Percentiles rank a stretch among this genome's conserved stretches.
Conservation (phyloP, 2,329 filamentous ascomycete genomes). For the Thermothelomyces thermophilus region DNA sequence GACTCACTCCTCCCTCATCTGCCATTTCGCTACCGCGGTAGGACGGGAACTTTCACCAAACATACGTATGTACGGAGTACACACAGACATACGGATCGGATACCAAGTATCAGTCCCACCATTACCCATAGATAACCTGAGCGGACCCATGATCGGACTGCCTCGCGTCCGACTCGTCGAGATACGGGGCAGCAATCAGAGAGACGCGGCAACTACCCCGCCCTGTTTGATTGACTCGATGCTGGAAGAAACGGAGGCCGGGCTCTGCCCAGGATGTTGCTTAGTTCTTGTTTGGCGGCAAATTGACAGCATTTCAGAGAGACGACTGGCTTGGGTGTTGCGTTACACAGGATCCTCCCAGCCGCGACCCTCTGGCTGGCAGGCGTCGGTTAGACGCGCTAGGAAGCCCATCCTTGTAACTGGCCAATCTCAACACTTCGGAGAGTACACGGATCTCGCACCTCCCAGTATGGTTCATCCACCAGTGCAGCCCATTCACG, state of each 20-base stretch:
- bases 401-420: neutral
- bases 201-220: conserved; percentile 3
- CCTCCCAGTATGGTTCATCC: neutral
- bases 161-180: conserved; percentile 11
- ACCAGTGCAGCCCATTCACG: neutral
- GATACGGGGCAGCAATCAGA: conserved; percentile 2
- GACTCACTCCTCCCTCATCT: neutral
- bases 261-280: neutral
- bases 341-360: conserved; percentile 7
- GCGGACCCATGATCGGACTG: neutral
- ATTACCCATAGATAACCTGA: conserved; percentile 1
- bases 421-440: neutral
- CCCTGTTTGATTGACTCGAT: neutral
- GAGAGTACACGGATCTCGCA: neutral
- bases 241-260: neutral
- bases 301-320: neutral
- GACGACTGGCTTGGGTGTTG: neutral
- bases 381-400: conserved; percentile 6
- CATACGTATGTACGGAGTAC: no score
- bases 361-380: neutral
- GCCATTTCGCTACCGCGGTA: neutral
- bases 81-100: no score
- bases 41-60: neutral
- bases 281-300: neutral
- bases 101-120: neutral